phyloP scores from a whole-genome alignment of 805 yeast genomes.

The Kuraishia molischiana region DNA sequence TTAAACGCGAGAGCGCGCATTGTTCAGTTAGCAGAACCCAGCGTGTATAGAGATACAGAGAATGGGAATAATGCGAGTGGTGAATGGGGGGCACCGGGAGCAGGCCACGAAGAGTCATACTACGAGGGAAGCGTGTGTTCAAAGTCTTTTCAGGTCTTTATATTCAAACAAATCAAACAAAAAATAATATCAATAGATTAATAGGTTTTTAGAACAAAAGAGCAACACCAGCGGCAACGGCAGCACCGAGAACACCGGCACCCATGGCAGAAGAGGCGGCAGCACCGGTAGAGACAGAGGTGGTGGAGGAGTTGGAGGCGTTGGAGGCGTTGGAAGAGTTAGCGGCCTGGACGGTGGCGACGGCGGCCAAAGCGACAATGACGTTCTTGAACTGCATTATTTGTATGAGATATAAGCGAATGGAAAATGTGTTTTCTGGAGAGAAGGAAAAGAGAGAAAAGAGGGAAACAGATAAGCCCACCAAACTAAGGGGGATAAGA shows the following conservation, averaged over 20 bases:
- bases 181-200: too few relatives aligned
- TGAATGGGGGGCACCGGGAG: too few relatives aligned
- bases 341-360: slow-evolving; percentile 60
- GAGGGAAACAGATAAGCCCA: not conserved
- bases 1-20: too few relatives aligned
- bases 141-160: too few relatives aligned
- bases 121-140: too few relatives aligned
- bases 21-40: too few relatives aligned
- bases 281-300: slow-evolving; percentile 31
- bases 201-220: slow-evolving; percentile 19
- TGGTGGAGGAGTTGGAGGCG: slow-evolving; percentile 33
- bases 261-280: slow-evolving; percentile 48
- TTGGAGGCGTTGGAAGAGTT: slow-evolving; percentile 31
- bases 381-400: slow-evolving; percentile 68
- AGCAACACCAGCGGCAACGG: slow-evolving; percentile 74
- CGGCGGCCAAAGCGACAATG: slow-evolving; percentile 61
- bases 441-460: not conserved
- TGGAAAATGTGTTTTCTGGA: not conserved
- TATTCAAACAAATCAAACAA: too few relatives aligned
- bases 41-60: too few relatives aligned
- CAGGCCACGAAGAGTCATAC: too few relatives aligned
- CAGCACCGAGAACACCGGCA: slow-evolving; percentile 75
- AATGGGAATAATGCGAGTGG: too few relatives aligned
- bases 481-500: too few relatives aligned
- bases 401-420: not conserved